Evolutionary conservation across 805 yeast species (phyloP).

Genomic region (Kodamaea laetipori): DNA sequence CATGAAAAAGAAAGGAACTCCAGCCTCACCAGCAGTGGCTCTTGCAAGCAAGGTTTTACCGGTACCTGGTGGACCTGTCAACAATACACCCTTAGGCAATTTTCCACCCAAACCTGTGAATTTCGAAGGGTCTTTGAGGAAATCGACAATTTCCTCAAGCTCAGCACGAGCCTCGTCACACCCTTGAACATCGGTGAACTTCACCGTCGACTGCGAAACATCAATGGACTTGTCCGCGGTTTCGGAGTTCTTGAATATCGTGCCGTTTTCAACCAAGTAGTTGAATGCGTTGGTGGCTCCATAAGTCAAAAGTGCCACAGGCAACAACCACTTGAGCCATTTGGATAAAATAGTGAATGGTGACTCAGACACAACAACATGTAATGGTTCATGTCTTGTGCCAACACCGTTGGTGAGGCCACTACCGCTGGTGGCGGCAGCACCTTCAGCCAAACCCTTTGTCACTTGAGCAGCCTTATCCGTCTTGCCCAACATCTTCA

Average conservation of each 20-base stretch:
- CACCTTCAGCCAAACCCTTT: constrained; percentile 33
- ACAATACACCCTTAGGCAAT: constrained; percentile 92
- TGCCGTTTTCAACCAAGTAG: constrained; percentile 78
- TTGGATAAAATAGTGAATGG: constrained; percentile 74
- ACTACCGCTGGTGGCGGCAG: constrained; percentile 7
- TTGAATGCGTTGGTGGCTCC: constrained; percentile 79
- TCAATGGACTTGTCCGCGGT: constrained; percentile 79
- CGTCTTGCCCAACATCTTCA: constrained; percentile 72
- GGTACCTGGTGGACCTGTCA: constrained; percentile 99
- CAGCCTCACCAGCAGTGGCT: constrained; percentile 99
- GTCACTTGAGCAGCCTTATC: constrained; percentile 75
- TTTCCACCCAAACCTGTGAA: constrained; percentile 97
- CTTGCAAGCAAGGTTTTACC: constrained; percentile 96
- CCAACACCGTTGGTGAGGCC: constrained; percentile 49
- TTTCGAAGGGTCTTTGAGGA: constrained; percentile 91
- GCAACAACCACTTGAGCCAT: constrained; percentile 87
- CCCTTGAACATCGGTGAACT: constrained; percentile 92
- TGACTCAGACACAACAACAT: constrained; percentile 90
- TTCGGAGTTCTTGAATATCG: constrained; percentile 74
- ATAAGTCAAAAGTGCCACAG: constrained; percentile 77
- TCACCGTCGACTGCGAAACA: constrained; percentile 80
- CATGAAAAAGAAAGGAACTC: constrained; percentile 98
- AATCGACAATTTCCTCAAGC: constrained; percentile 96
- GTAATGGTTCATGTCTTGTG: constrained; percentile 78
- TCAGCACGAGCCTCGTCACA: constrained; percentile 98